These are phyloP conservation scores for Casuarina equisetifolia DNA, from an alignment of 306 rosid genomes.

Conservation along the genomic window DNA sequence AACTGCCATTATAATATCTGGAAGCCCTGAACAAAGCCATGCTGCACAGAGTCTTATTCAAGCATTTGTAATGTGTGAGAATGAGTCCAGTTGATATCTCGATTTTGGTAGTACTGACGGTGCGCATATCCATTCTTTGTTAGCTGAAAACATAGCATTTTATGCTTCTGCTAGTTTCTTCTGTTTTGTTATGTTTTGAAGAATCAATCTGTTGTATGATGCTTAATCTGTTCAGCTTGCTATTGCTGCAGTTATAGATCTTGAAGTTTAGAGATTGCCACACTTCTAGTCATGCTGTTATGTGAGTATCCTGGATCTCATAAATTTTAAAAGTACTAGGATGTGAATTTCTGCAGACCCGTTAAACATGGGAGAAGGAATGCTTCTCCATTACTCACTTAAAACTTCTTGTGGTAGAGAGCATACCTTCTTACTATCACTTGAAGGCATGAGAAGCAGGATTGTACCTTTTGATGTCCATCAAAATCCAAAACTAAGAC, in stretches of 20 bases:
- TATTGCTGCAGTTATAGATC: not conserved
- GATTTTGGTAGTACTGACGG: constrained; percentile 39
- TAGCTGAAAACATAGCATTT: not conserved
- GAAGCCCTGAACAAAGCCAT: constrained; percentile 96
- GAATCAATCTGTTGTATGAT: constrained; percentile 28
- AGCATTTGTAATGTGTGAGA: constrained; percentile 93
- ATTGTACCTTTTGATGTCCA: constrained; percentile 13
- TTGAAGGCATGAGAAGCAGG: constrained; percentile 15
- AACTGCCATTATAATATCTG: constrained; percentile 82
- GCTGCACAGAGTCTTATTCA: constrained; percentile 99
- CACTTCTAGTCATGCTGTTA: constrained; percentile 9
- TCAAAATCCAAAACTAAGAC: constrained; percentile 9
- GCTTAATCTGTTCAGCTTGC: constrained; percentile 23
- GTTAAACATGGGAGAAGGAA: not conserved
- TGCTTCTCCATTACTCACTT: constrained; percentile 13
- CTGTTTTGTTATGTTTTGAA: constrained; percentile 22
- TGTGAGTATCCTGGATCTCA: constrained; percentile 19
- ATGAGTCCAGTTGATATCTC: constrained; percentile 60
- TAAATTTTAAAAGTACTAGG: constrained; percentile 12
- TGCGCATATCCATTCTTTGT: constrained; percentile 18
- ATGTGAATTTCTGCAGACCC: not conserved
- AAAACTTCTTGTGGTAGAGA: constrained; percentile 5
- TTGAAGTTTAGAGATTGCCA: not conserved
- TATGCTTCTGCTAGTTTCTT: constrained; percentile 19
- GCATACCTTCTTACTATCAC: constrained; percentile 19